These are phyloP conservation scores for Euphorbia peplus DNA, from an alignment of 345 rosid genomes.

Conservation along the genomic window DNA sequence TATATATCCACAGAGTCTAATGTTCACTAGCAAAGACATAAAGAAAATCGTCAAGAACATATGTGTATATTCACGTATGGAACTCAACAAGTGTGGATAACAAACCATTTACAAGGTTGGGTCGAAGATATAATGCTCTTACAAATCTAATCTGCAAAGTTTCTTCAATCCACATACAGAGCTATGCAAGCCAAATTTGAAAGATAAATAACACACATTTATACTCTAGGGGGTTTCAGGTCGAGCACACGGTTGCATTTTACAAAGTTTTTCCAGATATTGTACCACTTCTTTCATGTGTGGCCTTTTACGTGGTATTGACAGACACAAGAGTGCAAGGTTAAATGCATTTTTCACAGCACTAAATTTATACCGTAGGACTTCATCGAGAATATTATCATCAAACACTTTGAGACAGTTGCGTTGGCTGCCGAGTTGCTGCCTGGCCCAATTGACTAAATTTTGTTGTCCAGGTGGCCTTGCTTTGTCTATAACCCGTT, in stretches of 20 bases:
- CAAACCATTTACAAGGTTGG: too few species aligned
- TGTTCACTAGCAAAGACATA: too few species aligned
- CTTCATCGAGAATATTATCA: slow-evolving; percentile 16
- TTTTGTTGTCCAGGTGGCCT: slow-evolving; percentile 20
- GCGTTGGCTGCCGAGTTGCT: slow-evolving; percentile 15
- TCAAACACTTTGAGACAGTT: slow-evolving; percentile 19
- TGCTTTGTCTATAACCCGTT: slow-evolving; percentile 28
- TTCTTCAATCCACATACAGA: too few species aligned
- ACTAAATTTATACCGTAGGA: slow-evolving; percentile 9
- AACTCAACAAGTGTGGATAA: too few species aligned
- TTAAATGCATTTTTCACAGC: slow-evolving; percentile 1
- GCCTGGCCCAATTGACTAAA: slow-evolving; percentile 30
- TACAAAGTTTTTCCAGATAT: slow-evolving; percentile 37
- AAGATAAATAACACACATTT: neutral
- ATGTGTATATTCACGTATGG: too few species aligned
- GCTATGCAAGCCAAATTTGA: too few species aligned
- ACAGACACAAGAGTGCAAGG: slow-evolving; percentile 21
- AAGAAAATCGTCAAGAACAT: too few species aligned
- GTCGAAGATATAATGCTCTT: too few species aligned
- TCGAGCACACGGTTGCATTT: slow-evolving; percentile 14
- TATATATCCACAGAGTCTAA: too few species aligned
- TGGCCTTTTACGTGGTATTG: slow-evolving; percentile 19
- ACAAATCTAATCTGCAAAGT: too few species aligned
- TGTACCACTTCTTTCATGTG: slow-evolving; percentile 12
- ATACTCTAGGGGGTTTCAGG: slow-evolving; percentile 14